Evolutionary conservation across 1,139 yeast species (phyloP).

Genomic region (Spathaspora sp.): DNA sequence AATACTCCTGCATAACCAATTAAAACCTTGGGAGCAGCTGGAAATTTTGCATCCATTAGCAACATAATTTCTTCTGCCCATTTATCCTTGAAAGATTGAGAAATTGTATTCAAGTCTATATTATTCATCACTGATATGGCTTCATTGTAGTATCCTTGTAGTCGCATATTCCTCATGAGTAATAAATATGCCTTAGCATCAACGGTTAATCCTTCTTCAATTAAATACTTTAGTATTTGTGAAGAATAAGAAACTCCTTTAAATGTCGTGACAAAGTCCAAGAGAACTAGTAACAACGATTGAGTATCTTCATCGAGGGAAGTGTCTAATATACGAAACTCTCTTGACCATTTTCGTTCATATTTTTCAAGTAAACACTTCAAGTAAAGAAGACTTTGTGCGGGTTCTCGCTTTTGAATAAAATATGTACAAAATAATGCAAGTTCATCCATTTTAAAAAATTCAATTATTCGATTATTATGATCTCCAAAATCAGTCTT

Average conservation of each 20-base stretch:
- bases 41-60: conserved; percentile 31
- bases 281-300: conserved; percentile 26
- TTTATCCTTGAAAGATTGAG: conserved; percentile 14
- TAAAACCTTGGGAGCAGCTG: conserved; percentile 34
- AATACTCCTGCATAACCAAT: conserved; percentile 39
- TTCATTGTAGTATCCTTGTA: conserved; percentile 32
- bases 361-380: conserved; percentile 38
- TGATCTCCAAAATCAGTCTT: conserved; percentile 13
- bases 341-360: conserved; percentile 25
- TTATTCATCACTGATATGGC: conserved; percentile 36
- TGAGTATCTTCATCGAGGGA: conserved; percentile 24
- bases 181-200: conserved; percentile 24
- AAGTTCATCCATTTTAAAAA: conserved; percentile 31
- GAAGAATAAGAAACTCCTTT: conserved; percentile 36
- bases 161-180: conserved; percentile 29
- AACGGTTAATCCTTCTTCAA: conserved; percentile 26
- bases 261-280: conserved; percentile 37
- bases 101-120: conserved; percentile 24
- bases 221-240: conserved; percentile 35
- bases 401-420: conserved; percentile 28
- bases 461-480: conserved; percentile 30
- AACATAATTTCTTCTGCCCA: conserved; percentile 33
- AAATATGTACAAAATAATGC: conserved; percentile 23
- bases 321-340: conserved; percentile 12
- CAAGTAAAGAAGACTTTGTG: conserved; percentile 34